A percentile compares a stretch with the other conserved stretches of the same genome.
Evolutionary conservation across 2,329 filamentous ascomycete genomes (phyloP).

Genomic region (Aspergillus arachidicola): DNA sequence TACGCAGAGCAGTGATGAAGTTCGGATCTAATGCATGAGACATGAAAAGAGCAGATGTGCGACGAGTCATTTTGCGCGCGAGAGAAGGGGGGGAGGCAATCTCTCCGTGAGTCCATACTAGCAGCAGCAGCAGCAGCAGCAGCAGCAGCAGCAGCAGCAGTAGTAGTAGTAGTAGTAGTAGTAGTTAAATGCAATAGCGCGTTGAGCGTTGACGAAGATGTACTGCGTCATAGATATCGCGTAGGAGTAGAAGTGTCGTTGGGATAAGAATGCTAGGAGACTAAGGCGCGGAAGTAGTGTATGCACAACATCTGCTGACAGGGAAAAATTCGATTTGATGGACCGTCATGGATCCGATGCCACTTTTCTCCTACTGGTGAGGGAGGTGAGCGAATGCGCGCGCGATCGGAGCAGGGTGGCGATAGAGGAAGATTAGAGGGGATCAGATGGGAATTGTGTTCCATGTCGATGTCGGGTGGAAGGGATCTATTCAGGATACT

Average conservation of each 20-base stretch:
- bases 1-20: slow-evolving; percentile 21
- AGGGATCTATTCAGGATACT: too few relatives aligned
- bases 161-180: too few relatives aligned
- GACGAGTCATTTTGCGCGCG: slow-evolving; percentile 19
- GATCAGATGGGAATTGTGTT: not conserved
- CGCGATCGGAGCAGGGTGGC: not conserved
- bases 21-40: slow-evolving; percentile 28
- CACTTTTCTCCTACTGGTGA: not conserved
- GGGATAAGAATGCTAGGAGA: not conserved
- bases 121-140: not conserved
- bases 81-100: not conserved
- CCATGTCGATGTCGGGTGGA: too few relatives aligned
- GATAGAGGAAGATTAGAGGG: not conserved
- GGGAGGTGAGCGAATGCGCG: not conserved
- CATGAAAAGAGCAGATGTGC: slow-evolving; percentile 19
- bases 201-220: not conserved
- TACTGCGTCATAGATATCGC: not conserved
- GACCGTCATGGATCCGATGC: not conserved
- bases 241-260: not conserved
- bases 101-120: not conserved
- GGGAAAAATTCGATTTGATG: not conserved
- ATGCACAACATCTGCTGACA: not conserved
- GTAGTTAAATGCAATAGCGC: slow-evolving; percentile 3
- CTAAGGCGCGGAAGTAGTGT: not conserved
- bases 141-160: not conserved